Evolutionary conservation across 768 basidiomycete species (phyloP), one percentile per base, ranked within the genome.

Genomic region (Mycena filopes): DNA sequence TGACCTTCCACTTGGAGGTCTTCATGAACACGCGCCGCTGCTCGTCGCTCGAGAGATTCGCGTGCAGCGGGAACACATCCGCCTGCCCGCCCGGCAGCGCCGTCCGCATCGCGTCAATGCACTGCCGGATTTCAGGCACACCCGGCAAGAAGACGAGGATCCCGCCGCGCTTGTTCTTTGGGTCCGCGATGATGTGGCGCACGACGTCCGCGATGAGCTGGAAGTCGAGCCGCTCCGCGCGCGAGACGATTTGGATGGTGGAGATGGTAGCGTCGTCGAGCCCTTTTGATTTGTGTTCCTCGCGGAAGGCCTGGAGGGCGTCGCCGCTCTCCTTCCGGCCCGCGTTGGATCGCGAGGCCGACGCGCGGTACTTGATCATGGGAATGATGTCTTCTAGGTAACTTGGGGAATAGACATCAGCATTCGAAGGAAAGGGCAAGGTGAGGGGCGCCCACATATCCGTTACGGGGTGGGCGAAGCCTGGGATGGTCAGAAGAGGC

Each of bases 71-170:
- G 26, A 95, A 81, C 51, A 92, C 83, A 29, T 85, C 84, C 5
- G 79, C 82, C 26, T 81, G 73, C 42, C 79, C 80, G 10, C 75
- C 75, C 4, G 69, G 61, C 0, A 80, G 61, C 16, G 74, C 67
- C 41, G 72, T 72, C 18, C 79, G 81, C 45, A 95, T 77, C 5
- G 84, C 80, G 15, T 90, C 86, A 21, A 94, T 87, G 70, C 92
- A 93, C 65, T 91, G 88, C 21, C 88, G 86, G 67, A 95, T 95
- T 72, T 95, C 93, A 76, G 91, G 92, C 2, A 95, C 91, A 75
- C 96, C 96, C n/a, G 94, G 89, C 58, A 96, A 81, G 78, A 98
- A 98, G 46, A 98, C 86, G 25, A 98, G 83, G 47, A 98, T 87
- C 7, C 90, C 95, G 3, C 88, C 91, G 11, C 74, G 76, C 29